Evolutionary conservation across 2,329 filamentous ascomycete genomes (phyloP).

Genomic region (Colletotrichum abscissum): DNA sequence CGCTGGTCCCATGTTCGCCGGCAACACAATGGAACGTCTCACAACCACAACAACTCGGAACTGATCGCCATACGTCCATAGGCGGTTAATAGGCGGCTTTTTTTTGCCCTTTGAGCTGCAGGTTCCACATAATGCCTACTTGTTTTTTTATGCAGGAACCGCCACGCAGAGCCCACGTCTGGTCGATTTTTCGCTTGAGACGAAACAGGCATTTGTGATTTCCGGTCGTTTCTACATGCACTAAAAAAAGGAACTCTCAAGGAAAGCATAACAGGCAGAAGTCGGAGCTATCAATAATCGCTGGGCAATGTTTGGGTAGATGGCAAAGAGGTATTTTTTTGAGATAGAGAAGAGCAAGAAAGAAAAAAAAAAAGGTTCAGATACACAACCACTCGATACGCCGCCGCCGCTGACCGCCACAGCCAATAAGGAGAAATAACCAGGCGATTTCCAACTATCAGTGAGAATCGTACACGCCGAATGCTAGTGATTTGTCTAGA

Average conservation of each 20-base stretch:
- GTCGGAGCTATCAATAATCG: not conserved
- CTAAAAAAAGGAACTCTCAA: not conserved
- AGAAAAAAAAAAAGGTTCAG: not conserved
- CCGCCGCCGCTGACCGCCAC: not conserved
- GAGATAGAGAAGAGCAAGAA: not conserved
- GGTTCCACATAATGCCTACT: not conserved
- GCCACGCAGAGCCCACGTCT: not conserved
- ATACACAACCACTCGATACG: not conserved
- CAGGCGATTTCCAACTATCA: not conserved
- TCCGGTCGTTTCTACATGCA: not conserved
- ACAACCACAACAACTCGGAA: slow-evolving; percentile 1
- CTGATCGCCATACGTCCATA: not conserved
- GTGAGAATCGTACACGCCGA: slow-evolving; percentile 11
- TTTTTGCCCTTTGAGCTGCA: not conserved
- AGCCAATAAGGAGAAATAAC: not conserved
- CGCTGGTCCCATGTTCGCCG: slow-evolving; percentile 15
- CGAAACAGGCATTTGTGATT: not conserved
- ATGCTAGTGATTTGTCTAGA: slow-evolving; percentile 27
- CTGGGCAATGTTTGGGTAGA: not conserved
- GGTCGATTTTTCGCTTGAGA: not conserved
- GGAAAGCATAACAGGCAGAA: not conserved
- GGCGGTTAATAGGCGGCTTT: not conserved
- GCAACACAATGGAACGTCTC: slow-evolving; percentile 1
- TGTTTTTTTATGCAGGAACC: not conserved
- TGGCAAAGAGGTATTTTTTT: not conserved